phyloP scores from a whole-genome alignment of 2,329 filamentous ascomycete genomes.

The Diaporthe humulicola region DNA sequence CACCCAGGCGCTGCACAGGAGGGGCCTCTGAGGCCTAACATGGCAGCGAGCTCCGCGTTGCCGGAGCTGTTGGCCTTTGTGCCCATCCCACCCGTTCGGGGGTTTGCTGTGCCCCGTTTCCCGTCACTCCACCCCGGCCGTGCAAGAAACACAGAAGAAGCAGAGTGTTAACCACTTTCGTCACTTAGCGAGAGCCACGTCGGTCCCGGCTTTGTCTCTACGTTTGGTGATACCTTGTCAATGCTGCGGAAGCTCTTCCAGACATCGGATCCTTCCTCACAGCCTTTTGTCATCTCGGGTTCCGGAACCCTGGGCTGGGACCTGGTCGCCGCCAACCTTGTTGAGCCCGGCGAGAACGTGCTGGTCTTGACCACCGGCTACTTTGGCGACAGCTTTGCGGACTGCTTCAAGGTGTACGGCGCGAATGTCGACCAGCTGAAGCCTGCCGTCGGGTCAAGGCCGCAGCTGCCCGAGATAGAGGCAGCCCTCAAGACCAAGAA shows the following conservation, averaged over 20 bases:
- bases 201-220: conserved; percentile 86
- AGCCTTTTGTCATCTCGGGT: conserved; percentile 94
- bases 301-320: conserved; percentile 98
- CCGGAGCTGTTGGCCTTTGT: neutral
- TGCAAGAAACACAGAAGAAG: neutral
- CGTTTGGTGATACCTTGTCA: conserved; percentile 89
- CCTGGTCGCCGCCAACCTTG: conserved; percentile 91
- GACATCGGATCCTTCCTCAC: conserved; percentile 82
- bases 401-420: conserved; percentile 93
- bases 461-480: conserved; percentile 89
- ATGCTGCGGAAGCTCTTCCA: conserved; percentile 96
- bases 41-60: conserved; percentile 10
- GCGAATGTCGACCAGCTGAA: conserved; percentile 91
- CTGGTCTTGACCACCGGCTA: conserved; percentile 96
- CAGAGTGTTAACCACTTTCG: conserved; percentile 9
- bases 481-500: conserved; percentile 88
- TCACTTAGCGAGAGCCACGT: conserved; percentile 88
- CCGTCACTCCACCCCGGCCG: conserved; percentile 22
- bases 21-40: neutral
- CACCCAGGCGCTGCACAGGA: neutral
- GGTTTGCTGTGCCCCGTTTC: conserved; percentile 12
- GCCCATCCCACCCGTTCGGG: neutral
- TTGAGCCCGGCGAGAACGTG: conserved; percentile 90
- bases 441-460: conserved; percentile 88
- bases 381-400: conserved; percentile 94